Evolutionary conservation across 768 basidiomycete species (phyloP).

Genomic region (Leccinum variicolor): DNA sequence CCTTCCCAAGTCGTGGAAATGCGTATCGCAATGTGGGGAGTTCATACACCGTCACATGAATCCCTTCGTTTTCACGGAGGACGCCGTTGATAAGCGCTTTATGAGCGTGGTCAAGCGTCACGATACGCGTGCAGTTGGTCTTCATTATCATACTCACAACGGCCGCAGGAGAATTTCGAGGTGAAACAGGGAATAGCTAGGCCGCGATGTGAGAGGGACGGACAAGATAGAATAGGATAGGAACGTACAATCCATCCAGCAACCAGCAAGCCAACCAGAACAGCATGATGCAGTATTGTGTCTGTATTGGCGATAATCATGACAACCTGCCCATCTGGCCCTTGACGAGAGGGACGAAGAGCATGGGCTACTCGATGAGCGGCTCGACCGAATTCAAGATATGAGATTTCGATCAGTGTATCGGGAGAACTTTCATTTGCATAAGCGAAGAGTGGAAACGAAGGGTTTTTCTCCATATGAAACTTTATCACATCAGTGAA

Average conservation of each 20-base stretch:
- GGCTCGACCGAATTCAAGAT: slow-evolving; percentile 29
- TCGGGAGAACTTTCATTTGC: slow-evolving; percentile 7
- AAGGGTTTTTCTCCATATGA: slow-evolving; percentile 23
- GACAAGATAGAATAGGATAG: background rate
- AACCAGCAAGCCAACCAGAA: slow-evolving; percentile 33
- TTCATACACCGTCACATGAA: slow-evolving; percentile 13
- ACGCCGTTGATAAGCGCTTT: slow-evolving; percentile 12
- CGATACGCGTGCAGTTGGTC: slow-evolving; percentile 17
- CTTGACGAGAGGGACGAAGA: slow-evolving; percentile 33
- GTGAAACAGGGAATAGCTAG: slow-evolving; percentile 37
- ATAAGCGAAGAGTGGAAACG: slow-evolving; percentile 18
- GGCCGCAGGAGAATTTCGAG: slow-evolving; percentile 43
- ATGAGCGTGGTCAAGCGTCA: slow-evolving; percentile 19
- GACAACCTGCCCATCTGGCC: slow-evolving; percentile 18
- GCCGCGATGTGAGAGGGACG: slow-evolving; percentile 15
- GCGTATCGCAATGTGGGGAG: slow-evolving; percentile 23
- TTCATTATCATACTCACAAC: slow-evolving; percentile 23
- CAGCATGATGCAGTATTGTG: slow-evolving; percentile 32
- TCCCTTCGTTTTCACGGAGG: background rate
- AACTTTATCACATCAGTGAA: slow-evolving; percentile 28
- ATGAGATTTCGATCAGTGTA: slow-evolving; percentile 17
- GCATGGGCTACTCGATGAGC: slow-evolving; percentile 36
- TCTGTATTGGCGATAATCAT: slow-evolving; percentile 30
- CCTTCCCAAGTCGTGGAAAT: slow-evolving; percentile 40
- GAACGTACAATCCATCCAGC: slow-evolving; percentile 35